Evolutionary conservation across 257 asterid genomes (phyloP).

Genomic region (Dorcoceras hygrometricum): DNA sequence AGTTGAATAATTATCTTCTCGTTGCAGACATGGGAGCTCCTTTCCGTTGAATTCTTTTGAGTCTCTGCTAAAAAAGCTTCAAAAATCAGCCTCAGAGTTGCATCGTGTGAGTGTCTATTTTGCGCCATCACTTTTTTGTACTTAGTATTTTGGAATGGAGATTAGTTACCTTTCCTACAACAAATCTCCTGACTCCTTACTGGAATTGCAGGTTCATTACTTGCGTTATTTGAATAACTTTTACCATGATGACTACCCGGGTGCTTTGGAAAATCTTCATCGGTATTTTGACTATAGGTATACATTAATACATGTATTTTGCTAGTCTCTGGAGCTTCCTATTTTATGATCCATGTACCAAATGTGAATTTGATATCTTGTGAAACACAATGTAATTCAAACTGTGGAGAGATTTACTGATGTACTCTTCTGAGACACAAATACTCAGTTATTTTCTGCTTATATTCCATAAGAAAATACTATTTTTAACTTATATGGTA

Average conservation of each 20-base stretch:
- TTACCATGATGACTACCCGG: slow-evolving; percentile 82
- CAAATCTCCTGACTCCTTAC: slow-evolving; percentile 19
- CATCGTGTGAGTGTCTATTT: slow-evolving; percentile 62
- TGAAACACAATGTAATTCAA: too few relatives aligned
- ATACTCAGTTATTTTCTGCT: too few relatives aligned
- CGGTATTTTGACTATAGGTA: slow-evolving; percentile 99
- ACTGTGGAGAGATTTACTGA: too few relatives aligned
- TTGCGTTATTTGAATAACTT: slow-evolving; percentile 81
- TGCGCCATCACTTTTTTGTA: slow-evolving; percentile 4
- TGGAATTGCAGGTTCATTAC: slow-evolving; percentile 75
- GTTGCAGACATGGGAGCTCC: slow-evolving; percentile 68
- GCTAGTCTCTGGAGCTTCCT: slow-evolving; percentile 4
- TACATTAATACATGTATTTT: slow-evolving; percentile 30
- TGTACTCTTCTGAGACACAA: too few relatives aligned
- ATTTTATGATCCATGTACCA: neutral
- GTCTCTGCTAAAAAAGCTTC: slow-evolving; percentile 66
- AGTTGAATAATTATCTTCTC: slow-evolving; percentile 13
- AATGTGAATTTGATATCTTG: too few relatives aligned
- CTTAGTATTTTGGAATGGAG: slow-evolving; percentile 21
- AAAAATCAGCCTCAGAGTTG: slow-evolving; percentile 82
- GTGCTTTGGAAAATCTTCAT: slow-evolving; percentile 87
- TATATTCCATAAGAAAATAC: too few relatives aligned
- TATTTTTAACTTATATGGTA: too few relatives aligned
- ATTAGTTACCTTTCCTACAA: slow-evolving; percentile 23
- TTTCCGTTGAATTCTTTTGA: slow-evolving; percentile 73